phyloP scores from a whole-genome alignment of 257 asterid genomes.

The Solanum okadae region DNA sequence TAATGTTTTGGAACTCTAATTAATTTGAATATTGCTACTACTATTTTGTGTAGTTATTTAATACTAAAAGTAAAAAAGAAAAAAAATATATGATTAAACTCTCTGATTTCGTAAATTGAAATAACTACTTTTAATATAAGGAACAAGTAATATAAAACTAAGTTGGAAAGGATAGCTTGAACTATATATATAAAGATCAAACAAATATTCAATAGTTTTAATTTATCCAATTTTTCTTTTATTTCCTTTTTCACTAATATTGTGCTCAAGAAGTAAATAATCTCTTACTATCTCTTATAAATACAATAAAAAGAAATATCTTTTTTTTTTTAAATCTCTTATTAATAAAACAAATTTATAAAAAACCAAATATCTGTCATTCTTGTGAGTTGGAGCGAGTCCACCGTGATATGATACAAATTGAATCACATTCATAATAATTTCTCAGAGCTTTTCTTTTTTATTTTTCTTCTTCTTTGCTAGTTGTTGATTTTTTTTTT shows the following conservation, averaged over 20 bases:
- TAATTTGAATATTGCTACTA: too few species aligned
- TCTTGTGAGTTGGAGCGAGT: not conserved
- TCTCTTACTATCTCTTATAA: not conserved
- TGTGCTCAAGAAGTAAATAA: too few species aligned
- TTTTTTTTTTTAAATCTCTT: not conserved
- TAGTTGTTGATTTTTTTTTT: not conserved
- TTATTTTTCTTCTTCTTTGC: not conserved
- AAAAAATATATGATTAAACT: too few species aligned
- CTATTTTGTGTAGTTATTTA: too few species aligned
- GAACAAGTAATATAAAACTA: not conserved
- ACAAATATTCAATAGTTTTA: not conserved
- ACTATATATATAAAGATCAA: not conserved
- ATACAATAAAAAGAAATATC: too few species aligned
- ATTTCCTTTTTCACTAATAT: not conserved
- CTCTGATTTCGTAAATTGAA: not conserved
- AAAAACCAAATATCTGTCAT: not conserved
- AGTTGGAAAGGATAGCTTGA: not conserved
- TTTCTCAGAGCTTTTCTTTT: too few species aligned
- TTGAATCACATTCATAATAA: not conserved
- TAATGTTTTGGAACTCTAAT: not conserved
- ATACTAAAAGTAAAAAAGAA: too few species aligned
- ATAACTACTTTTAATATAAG: too few species aligned
- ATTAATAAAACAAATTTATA: not conserved
- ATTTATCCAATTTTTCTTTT: not conserved
- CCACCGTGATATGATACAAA: not conserved